Percentiles rank a stretch among this genome's conserved stretches.
phyloP scores from a whole-genome alignment of 2,329 filamentous ascomycete genomes.

The Lecanicillium sp. region DNA sequence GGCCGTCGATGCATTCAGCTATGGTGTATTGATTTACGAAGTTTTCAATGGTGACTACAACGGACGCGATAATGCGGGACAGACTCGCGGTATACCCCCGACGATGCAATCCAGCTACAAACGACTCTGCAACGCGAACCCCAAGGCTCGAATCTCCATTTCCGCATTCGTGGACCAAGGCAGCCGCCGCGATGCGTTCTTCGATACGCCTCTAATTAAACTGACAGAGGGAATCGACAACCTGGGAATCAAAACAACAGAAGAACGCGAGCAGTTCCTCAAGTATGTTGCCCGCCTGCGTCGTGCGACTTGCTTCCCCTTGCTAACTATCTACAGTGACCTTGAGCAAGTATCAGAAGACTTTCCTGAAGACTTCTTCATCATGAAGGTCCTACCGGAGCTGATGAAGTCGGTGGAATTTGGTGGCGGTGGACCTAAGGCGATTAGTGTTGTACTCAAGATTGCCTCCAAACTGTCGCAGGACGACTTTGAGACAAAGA shows the following conservation, averaged over 20 bases:
- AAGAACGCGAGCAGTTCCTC: constrained; percentile 79
- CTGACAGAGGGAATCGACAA: constrained; percentile 90
- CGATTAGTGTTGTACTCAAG: constrained; percentile 82
- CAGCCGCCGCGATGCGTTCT: constrained; percentile 74
- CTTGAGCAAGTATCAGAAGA: constrained; percentile 84
- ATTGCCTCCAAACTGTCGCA: constrained; percentile 80
- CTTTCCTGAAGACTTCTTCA: constrained; percentile 97
- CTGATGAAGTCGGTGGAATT: constrained; percentile 99
- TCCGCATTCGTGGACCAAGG: constrained; percentile 88
- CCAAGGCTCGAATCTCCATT: constrained; percentile 79
- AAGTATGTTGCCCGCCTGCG: constrained; percentile 38
- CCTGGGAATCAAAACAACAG: constrained; percentile 77
- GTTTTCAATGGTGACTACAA: constrained; percentile 83
- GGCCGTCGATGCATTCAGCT: constrained; percentile 82
- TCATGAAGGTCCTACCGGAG: constrained; percentile 92
- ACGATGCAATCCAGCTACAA: constrained; percentile 90
- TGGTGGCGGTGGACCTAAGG: constrained; percentile 88
- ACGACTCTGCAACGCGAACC: constrained; percentile 78
- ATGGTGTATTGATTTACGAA: constrained; percentile 79
- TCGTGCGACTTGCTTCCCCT: constrained; percentile 20
- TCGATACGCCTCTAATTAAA: constrained; percentile 87
- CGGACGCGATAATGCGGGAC: constrained; percentile 71
- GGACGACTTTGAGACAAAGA: constrained; percentile 80
- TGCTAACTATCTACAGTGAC: constrained; percentile 47
- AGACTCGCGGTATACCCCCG: constrained; percentile 79